Evolutionary conservation across 768 basidiomycete species (phyloP), one percentile per base, ranked within the genome.

Genomic region (Lactifluus hygrophoroides): DNA sequence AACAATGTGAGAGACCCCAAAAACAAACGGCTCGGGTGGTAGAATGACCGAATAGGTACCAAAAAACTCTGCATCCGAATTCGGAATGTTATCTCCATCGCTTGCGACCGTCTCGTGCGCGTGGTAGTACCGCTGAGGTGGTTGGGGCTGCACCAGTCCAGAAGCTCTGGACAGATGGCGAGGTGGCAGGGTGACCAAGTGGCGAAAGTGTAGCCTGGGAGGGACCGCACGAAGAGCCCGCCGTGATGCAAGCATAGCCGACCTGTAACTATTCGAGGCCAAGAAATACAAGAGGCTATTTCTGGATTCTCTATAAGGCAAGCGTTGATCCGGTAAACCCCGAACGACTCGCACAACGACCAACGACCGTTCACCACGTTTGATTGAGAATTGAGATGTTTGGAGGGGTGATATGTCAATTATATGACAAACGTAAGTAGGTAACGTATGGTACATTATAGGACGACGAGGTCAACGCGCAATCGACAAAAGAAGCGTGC

Each of bases 1-100:
- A 9, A 61, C 64, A 27, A 88, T 83, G 60, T 88, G 85, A 21
- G 77, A 73, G n/a, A 82, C 80, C 17, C 85, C 86, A 66, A 79
- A 81, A 17, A 84, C 71, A 54, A 78, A 83, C 0, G 85, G 85
- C 62, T 87, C 85, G n/a, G 74, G 68, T 1, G 85, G 86, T 10
- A 87, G 72, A 49, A 88, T 83, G 37, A 88, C 69, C 38, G 71
- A 74, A 70, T 86, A 88, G 16, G 64, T 61, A 17, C 84, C 84
- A 57, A 82, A 81, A 32, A 5, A 35, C 34, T 30, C 42, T 8
- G 21, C 43, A 21, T 7, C 49, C 37, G 25, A 7, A 19, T 47
- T 23, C 21, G 54, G 40, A 28, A 25, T 10, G 9, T 49, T 38
- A 11, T 11, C 27, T 19, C n/a, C 53, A 35, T 51, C 35, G 14